Conservation (phyloP, 805 yeast species). For the Saccharomycopsis selenospora region DNA sequence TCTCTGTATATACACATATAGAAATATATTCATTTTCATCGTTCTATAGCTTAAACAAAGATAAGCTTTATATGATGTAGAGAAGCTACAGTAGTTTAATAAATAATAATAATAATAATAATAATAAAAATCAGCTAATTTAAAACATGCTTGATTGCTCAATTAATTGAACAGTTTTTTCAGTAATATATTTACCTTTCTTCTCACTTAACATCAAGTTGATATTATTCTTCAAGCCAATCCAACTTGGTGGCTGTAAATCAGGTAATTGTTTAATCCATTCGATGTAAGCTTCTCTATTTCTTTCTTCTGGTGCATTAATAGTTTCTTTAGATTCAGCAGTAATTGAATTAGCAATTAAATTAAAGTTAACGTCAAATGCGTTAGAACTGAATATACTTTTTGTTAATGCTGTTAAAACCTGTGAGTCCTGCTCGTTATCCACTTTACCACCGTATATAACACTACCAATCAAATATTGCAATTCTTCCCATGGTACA, state of each 20-base stretch:
- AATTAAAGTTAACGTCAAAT: conserved; percentile 36
- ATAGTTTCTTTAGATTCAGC: conserved; percentile 23
- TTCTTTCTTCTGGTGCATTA: conserved; percentile 43
- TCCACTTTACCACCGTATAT: conserved; percentile 55
- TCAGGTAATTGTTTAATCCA: conserved; percentile 55
- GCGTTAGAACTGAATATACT: conserved; percentile 34
- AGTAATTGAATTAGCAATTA: conserved; percentile 29
- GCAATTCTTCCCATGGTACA: conserved; percentile 50
- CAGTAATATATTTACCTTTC: conserved; percentile 18
- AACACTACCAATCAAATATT: conserved; percentile 42
- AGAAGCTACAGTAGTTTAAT: no score
- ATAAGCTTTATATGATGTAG: no score
- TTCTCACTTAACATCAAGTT: conserved; percentile 29
- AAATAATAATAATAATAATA: no score
- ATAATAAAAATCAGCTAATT: not conserved
- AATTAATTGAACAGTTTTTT: not conserved
- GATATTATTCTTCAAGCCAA: conserved; percentile 40
- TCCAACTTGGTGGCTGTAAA: conserved; percentile 46
- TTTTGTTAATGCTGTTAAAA: conserved; percentile 31
- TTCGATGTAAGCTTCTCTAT: conserved; percentile 27
- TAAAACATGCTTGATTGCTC: not conserved
- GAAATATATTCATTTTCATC: no score
- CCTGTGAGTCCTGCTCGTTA: conserved; percentile 33
- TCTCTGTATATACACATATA: no score
- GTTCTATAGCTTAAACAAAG: no score